phyloP scores from a whole-genome alignment of 768 basidiomycete genomes.

The Leccinum boreale region DNA sequence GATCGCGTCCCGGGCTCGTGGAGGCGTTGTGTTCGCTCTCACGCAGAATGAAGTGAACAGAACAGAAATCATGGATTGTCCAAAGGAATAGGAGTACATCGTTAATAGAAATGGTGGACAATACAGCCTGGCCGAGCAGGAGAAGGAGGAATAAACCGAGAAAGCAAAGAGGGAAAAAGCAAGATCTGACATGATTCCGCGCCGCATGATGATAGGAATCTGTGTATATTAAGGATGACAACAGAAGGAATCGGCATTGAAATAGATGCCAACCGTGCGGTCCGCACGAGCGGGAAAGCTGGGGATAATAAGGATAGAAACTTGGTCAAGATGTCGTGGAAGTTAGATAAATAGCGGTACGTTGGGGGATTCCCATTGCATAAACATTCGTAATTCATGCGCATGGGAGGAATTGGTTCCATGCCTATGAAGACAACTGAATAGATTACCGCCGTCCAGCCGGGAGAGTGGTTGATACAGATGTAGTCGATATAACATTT shows the following conservation, averaged over 20 bases:
- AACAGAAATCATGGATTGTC: slow-evolving; percentile 10
- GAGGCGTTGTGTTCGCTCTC: neutral
- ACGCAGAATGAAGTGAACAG: neutral
- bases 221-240: neutral
- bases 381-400: slow-evolving; percentile 26
- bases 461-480: slow-evolving; percentile 33
- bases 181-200: slow-evolving; percentile 7
- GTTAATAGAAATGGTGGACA: slow-evolving; percentile 4
- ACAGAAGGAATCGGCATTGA: slow-evolving; percentile 5
- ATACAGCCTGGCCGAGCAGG: slow-evolving; percentile 26
- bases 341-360: slow-evolving; percentile 19
- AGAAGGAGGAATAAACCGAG: neutral
- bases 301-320: slow-evolving; percentile 30
- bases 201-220: slow-evolving; percentile 4
- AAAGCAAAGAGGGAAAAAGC: slow-evolving; percentile 5
- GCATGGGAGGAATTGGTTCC: slow-evolving; percentile 17
- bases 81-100: slow-evolving; percentile 17
- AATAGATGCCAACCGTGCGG: slow-evolving; percentile 6
- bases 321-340: slow-evolving; percentile 11
- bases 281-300: slow-evolving; percentile 16
- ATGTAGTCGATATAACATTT: slow-evolving; percentile 34
- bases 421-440: slow-evolving; percentile 28
- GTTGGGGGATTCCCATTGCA: slow-evolving; percentile 15
- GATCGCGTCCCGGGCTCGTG: neutral
- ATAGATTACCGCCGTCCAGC: slow-evolving; percentile 30